phyloP scores from a whole-genome alignment of 345 rosid genomes.

The Camelina hispida region DNA sequence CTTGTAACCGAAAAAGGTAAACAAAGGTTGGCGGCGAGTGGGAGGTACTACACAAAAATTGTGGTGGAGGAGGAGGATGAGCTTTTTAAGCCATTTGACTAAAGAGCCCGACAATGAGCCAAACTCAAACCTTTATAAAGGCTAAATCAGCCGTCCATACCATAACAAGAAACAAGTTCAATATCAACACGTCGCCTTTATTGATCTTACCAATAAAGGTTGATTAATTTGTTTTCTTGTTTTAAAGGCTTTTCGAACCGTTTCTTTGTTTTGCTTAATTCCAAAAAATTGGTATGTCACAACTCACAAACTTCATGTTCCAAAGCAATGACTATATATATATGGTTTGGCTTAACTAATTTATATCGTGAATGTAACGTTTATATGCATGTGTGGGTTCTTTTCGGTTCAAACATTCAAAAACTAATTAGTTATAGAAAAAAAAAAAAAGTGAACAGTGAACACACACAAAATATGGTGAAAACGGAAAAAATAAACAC shows the following conservation, averaged over 20 bases:
- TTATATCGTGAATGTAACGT: background rate
- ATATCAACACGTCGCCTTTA: conserved; percentile 40
- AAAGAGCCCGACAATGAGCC: conserved; percentile 33
- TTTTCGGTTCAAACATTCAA: background rate
- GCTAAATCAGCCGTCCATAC: conserved; percentile 31
- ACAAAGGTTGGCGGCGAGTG: conserved; percentile 39
- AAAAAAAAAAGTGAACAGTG: background rate
- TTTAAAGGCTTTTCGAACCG: background rate
- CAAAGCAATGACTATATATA: background rate
- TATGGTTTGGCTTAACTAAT: background rate
- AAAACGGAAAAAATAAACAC: background rate
- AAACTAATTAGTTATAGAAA: too few species aligned
- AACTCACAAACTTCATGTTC: background rate
- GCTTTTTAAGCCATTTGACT: conserved; percentile 29
- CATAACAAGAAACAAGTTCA: conserved; percentile 22
- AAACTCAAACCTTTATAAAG: conserved; percentile 26
- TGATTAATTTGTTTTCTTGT: background rate
- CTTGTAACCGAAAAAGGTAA: conserved; percentile 12
- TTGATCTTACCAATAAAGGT: conserved; percentile 34
- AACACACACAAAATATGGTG: background rate
- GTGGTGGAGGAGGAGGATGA: conserved; percentile 25
- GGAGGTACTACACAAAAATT: conserved; percentile 27
- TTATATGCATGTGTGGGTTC: background rate
- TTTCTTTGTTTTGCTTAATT: conserved; percentile 18
- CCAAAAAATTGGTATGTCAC: conserved; percentile 2